Conservation (phyloP, 768 basidiomycete species). For the Asterophora lycoperdoides region DNA sequence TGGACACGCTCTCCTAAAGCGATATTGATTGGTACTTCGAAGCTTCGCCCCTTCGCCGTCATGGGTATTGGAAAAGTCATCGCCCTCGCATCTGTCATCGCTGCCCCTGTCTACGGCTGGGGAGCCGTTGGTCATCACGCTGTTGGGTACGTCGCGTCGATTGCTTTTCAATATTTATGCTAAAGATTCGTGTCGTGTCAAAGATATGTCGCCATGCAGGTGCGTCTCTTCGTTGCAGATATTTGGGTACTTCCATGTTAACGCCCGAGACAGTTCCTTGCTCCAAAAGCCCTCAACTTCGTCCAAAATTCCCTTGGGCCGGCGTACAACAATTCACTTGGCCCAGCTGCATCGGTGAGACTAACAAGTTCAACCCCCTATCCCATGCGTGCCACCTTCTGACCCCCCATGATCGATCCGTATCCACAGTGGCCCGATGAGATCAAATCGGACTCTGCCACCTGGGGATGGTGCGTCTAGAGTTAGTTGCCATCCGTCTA, state of each 20-base stretch:
- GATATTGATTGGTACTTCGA: background rate
- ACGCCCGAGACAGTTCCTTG: slow-evolving; percentile 38
- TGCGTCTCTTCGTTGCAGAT: slow-evolving; percentile 8
- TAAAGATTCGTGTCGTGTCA: background rate
- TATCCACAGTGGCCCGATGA: slow-evolving; percentile 46
- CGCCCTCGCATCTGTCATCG: slow-evolving; percentile 9
- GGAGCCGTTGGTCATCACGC: slow-evolving; percentile 41
- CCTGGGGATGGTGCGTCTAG: slow-evolving; percentile 33
- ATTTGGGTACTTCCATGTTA: background rate
- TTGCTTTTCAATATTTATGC: background rate
- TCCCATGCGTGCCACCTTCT: background rate
- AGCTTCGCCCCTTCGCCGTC: background rate
- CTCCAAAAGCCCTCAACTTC: slow-evolving; percentile 42
- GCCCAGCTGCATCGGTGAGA: slow-evolving; percentile 44
- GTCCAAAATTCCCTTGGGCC: slow-evolving; percentile 42
- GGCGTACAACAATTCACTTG: slow-evolving; percentile 41
- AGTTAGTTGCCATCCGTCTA: background rate
- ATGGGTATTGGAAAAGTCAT: slow-evolving; percentile 9
- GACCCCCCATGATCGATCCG: background rate
- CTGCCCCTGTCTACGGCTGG: slow-evolving; percentile 31
- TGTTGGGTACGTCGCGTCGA: slow-evolving; percentile 31
- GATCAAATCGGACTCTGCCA: slow-evolving; percentile 33
- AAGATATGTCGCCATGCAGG: slow-evolving; percentile 42
- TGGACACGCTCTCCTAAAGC: background rate
- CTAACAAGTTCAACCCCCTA: background rate